Percentiles rank a stretch among this genome's conserved stretches.
Evolutionary conservation across 1,139 yeast genomes (phyloP).

Genomic region (Debaryomyces psychrophilus): DNA sequence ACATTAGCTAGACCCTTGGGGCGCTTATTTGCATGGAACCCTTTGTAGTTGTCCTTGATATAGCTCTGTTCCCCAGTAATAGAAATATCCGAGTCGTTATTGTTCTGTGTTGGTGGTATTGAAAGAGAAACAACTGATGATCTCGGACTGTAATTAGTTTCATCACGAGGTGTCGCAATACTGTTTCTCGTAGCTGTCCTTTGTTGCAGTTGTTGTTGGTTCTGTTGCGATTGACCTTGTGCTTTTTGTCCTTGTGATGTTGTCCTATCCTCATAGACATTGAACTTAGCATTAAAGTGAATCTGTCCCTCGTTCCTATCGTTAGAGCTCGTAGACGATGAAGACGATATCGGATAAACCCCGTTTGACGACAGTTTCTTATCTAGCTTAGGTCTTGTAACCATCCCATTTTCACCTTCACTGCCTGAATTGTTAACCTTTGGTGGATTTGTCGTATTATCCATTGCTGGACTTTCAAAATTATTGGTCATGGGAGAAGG

Average conservation of each 20-base stretch:
- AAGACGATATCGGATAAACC: conserved; percentile 4
- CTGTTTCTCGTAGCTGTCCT: not conserved
- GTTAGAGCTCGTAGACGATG: conserved; percentile 8
- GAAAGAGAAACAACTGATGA: conserved; percentile 29
- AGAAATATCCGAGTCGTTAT: conserved; percentile 1
- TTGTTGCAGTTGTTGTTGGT: not conserved
- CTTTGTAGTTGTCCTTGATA: conserved; percentile 44
- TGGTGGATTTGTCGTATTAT: not conserved
- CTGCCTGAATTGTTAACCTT: not conserved
- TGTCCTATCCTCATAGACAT: conserved; percentile 8
- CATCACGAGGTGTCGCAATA: conserved; percentile 7
- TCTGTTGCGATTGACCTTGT: not conserved
- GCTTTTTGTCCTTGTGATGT: not conserved
- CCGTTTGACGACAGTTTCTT: conserved; percentile 7
- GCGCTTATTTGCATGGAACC: conserved; percentile 49
- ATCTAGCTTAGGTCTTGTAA: not conserved
- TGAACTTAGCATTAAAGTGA: conserved; percentile 13
- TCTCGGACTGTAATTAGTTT: conserved; percentile 28
- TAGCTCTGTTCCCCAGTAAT: not conserved
- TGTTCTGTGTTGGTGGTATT: conserved; percentile 10
- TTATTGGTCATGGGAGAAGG: conserved; percentile 16
- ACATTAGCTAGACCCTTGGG: conserved; percentile 34
- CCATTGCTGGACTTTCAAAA: conserved; percentile 10
- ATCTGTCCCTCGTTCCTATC: conserved; percentile 8
- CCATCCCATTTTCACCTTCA: not conserved